Evolutionary conservation across 1,284 basidiomycete species (phyloP).

Genomic region (Hypsizygus ulmarius): DNA sequence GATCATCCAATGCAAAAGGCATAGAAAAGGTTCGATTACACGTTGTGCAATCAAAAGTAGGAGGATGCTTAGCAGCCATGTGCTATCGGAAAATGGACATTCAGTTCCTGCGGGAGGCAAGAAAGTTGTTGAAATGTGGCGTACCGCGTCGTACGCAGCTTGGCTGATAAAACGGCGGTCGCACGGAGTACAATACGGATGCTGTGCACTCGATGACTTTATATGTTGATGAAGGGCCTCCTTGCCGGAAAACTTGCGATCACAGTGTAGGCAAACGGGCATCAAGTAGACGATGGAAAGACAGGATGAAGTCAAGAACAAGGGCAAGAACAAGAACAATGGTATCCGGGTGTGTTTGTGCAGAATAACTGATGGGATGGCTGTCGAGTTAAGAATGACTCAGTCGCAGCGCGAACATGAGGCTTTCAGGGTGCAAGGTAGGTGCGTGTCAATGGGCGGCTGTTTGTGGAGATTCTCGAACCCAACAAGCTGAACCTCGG

Average conservation of each 20-base stretch:
- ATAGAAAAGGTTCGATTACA: slow-evolving; percentile 32
- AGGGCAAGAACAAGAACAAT: too few species aligned
- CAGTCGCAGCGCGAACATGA: slow-evolving; percentile 8
- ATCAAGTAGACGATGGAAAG: slow-evolving; percentile 16
- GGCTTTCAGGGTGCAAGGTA: slow-evolving; percentile 13
- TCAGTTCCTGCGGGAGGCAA: not conserved
- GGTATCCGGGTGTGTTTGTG: not conserved
- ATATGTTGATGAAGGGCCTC: slow-evolving; percentile 36
- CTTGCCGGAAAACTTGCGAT: slow-evolving; percentile 31
- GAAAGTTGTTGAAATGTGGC: slow-evolving; percentile 12
- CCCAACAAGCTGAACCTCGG: not conserved
- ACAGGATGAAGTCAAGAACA: too few species aligned
- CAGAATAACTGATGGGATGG: slow-evolving; percentile 10
- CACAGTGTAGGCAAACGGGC: slow-evolving; percentile 33
- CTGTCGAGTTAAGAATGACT: slow-evolving; percentile 9
- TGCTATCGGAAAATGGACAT: slow-evolving; percentile 26
- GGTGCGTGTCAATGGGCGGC: slow-evolving; percentile 10
- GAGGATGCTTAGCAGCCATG: slow-evolving; percentile 35
- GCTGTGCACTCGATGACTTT: slow-evolving; percentile 30
- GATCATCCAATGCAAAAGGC: slow-evolving; percentile 39
- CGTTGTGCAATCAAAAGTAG: slow-evolving; percentile 31
- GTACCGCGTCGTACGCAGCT: slow-evolving; percentile 33
- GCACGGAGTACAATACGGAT: slow-evolving; percentile 33
- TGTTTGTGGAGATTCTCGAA: slow-evolving; percentile 1
- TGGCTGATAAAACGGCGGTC: slow-evolving; percentile 33